A percentile compares a stretch with the other conserved stretches of the same genome.
These are phyloP conservation scores for Rosa lucieae DNA, from an alignment of 306 rosid species.

Conservation along the genomic window DNA sequence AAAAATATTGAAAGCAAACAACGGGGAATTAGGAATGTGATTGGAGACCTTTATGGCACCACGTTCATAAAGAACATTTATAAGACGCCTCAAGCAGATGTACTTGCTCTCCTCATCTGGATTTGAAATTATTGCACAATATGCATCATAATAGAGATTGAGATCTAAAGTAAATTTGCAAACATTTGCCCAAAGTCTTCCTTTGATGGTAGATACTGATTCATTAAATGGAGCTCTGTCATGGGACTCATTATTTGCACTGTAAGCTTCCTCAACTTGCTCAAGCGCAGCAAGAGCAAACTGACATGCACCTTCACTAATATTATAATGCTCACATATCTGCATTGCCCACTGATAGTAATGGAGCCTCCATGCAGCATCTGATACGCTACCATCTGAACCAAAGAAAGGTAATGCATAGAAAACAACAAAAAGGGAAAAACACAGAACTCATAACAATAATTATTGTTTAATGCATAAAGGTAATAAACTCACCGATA, in stretches of 20 bases:
- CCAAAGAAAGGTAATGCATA: slow-evolving; percentile 15
- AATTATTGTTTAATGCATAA: slow-evolving; percentile 9
- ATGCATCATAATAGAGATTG: slow-evolving; percentile 71
- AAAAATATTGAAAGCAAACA: slow-evolving; percentile 7
- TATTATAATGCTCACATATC: slow-evolving; percentile 76
- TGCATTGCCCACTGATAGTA: slow-evolving; percentile 96
- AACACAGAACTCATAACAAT: background rate
- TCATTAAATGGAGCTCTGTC: slow-evolving; percentile 44
- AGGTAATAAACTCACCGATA: slow-evolving; percentile 51
- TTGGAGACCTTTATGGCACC: slow-evolving; percentile 73
- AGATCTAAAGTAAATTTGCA: slow-evolving; percentile 89
- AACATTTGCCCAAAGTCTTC: slow-evolving; percentile 92
- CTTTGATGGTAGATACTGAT: slow-evolving; percentile 66
- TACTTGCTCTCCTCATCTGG: slow-evolving; percentile 94
- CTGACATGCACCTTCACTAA: slow-evolving; percentile 89
- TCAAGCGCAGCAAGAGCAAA: slow-evolving; percentile 99
- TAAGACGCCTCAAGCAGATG: slow-evolving; percentile 88
- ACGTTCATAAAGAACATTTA: slow-evolving; percentile 78
- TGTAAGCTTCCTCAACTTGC: slow-evolving; percentile 84
- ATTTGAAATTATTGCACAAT: slow-evolving; percentile 92
- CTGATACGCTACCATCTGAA: slow-evolving; percentile 50
- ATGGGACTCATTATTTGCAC: slow-evolving; percentile 34
- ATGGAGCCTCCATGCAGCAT: slow-evolving; percentile 71
- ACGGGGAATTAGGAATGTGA: slow-evolving; percentile 12
- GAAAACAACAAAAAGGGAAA: background rate